Evolutionary conservation across 441 rosid species (phyloP).

Genomic region (Gossypium lobatum): DNA sequence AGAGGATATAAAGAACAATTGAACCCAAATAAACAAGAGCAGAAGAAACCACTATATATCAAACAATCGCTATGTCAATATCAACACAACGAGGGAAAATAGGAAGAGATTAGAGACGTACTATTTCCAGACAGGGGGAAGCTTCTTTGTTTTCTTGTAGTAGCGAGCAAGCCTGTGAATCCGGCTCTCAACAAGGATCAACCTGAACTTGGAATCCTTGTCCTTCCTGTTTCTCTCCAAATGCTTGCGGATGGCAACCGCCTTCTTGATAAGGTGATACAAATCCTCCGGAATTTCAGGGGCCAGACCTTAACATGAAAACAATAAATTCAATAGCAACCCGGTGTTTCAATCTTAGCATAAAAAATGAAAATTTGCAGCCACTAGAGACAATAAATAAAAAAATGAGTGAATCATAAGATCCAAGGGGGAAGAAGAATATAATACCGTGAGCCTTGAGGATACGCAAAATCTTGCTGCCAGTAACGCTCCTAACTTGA

Average conservation of each 20-base stretch:
- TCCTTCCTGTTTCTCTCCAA: slow-evolving; percentile 70
- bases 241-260: slow-evolving; percentile 66
- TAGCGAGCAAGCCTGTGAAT: slow-evolving; percentile 71
- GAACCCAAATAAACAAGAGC: background rate
- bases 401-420: background rate
- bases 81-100: background rate
- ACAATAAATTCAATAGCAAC: background rate
- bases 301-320: slow-evolving; percentile 37
- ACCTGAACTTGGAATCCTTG: slow-evolving; percentile 62
- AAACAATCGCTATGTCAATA: background rate
- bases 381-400: too few species aligned
- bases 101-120: slow-evolving; percentile 21
- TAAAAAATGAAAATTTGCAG: too few species aligned
- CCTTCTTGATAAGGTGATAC: slow-evolving; percentile 68
- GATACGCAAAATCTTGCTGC: slow-evolving; percentile 59
- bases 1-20: background rate
- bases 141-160: slow-evolving; percentile 79
- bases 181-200: slow-evolving; percentile 69
- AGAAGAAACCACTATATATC: background rate
- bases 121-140: slow-evolving; percentile 79
- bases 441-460: slow-evolving; percentile 54
- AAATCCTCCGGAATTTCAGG: slow-evolving; percentile 74
- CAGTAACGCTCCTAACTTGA: slow-evolving; percentile 60
- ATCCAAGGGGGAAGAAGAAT: background rate
- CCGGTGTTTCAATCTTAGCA: background rate